These are phyloP conservation scores for Lachnellula subtilissima DNA, from an alignment of 2,329 filamentous ascomycete species.

Conservation along the genomic window DNA sequence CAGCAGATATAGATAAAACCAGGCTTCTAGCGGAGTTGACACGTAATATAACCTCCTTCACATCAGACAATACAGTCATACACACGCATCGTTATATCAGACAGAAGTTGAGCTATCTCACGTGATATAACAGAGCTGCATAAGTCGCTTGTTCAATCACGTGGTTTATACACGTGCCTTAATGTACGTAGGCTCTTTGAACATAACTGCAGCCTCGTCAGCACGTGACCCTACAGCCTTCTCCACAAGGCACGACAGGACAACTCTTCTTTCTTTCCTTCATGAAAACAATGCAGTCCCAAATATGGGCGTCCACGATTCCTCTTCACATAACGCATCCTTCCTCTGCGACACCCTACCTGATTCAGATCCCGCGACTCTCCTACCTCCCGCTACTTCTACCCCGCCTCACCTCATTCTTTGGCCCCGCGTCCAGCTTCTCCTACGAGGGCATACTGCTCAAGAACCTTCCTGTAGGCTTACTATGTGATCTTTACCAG, in stretches of 20 bases:
- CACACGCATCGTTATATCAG: too few relatives aligned
- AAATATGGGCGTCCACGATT: constrained; percentile 31
- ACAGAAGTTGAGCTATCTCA: too few relatives aligned
- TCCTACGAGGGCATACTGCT: constrained; percentile 63
- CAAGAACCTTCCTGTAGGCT: constrained; percentile 65
- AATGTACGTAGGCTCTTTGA: too few relatives aligned
- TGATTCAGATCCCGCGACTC: constrained; percentile 57
- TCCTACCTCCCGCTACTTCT: constrained; percentile 66
- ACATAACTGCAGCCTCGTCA: too few relatives aligned
- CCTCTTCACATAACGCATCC: constrained; percentile 31
- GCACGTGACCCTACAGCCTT: constrained; percentile 9
- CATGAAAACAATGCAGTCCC: constrained; percentile 24
- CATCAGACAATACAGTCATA: too few relatives aligned
- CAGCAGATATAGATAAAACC: too few relatives aligned
- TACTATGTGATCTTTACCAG: constrained; percentile 63
- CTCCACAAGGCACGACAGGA: not conserved
- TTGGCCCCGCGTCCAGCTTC: constrained; percentile 52
- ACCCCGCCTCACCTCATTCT: constrained; percentile 59
- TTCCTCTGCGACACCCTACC: constrained; percentile 28
- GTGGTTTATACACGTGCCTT: too few relatives aligned
- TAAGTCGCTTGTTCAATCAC: not conserved
- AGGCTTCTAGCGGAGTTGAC: too few relatives aligned
- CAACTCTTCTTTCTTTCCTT: not conserved
- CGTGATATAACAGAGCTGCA: too few relatives aligned
- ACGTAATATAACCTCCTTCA: too few relatives aligned